phyloP scores from a whole-genome alignment of 257 asterid genomes.

The Plantago major region DNA sequence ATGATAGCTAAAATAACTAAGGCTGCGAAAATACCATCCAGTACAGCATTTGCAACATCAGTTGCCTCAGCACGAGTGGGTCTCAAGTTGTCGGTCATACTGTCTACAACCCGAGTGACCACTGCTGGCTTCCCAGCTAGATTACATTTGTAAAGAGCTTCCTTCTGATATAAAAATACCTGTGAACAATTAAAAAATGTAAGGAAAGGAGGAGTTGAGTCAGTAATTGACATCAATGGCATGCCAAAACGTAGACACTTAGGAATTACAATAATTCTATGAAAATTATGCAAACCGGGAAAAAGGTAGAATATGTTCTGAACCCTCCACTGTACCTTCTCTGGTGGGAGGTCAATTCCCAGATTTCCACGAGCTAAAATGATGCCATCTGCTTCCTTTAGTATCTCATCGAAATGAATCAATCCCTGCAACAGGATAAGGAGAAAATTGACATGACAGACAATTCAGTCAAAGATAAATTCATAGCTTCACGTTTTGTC shows the following conservation, averaged over 20 bases:
- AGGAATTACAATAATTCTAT: too few relatives aligned
- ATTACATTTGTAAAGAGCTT: slow-evolving; percentile 82
- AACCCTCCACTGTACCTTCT: slow-evolving; percentile 46
- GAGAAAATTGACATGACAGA: slow-evolving; percentile 1
- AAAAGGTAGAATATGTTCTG: neutral
- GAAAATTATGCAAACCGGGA: too few relatives aligned
- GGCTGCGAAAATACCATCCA: slow-evolving; percentile 57
- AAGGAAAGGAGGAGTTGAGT: neutral
- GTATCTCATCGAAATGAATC: slow-evolving; percentile 84
- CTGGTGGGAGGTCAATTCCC: slow-evolving; percentile 96
- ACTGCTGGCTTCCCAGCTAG: slow-evolving; percentile 95
- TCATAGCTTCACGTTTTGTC: slow-evolving; percentile 10
- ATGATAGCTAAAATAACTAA: slow-evolving; percentile 5
- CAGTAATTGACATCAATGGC: slow-evolving; percentile 6
- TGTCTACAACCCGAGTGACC: slow-evolving; percentile 90
- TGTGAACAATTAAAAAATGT: slow-evolving; percentile 19
- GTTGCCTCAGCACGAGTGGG: slow-evolving; percentile 99
- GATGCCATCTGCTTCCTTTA: slow-evolving; percentile 92
- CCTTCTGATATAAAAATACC: slow-evolving; percentile 92
- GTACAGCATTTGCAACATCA: slow-evolving; percentile 92
- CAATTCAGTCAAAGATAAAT: slow-evolving; percentile 3
- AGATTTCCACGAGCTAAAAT: slow-evolving; percentile 95
- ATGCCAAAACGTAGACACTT: neutral
- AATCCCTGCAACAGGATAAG: slow-evolving; percentile 50
- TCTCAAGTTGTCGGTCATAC: slow-evolving; percentile 91